Base-by-base conservation (phyloP, 441 rosid species). In the Geranium incanum region DNA sequence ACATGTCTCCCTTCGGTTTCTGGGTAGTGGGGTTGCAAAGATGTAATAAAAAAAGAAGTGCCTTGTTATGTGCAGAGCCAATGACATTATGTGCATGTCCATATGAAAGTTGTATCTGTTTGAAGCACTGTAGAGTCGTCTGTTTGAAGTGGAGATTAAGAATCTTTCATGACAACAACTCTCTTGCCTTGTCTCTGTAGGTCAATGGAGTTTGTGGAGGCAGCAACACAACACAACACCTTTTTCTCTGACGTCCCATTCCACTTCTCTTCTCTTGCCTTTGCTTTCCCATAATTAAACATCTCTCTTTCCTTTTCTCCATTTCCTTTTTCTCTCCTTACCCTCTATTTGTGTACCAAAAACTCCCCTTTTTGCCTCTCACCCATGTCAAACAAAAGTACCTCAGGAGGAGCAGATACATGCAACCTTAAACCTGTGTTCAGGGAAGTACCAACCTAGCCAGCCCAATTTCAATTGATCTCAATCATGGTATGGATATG, bases 281-380 rank as follows among this genome's bases (percentile, higher is more conserved):
- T 82, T 75, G 84, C 87, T 85, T 82, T 83, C 79, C 82, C 84
- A 84, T 81, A 81, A 83, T 76, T 78, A 74, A 84, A 80, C 85
- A 72, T 75, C 48, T 45, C 52, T 45, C 52, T 45, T 38, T 38
- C 6, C 57, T 48, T 70, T 60, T 50, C 15, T 50, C 57, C 57
- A 13, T 50, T 57, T 57, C 63, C 63, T 16, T 57, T 57, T 55
- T 57, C 76, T 75, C 75, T 48, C 79, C 73, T 72, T 55, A 76
- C 37, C 76, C 74, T 18, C 59, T 43, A 66, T 70, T 62, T 72
- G 70, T 69, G 75, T 66, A 68, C 43, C 68, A 57, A 45, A 74
- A 69, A 60, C 68, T 67, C 72, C 37, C 28, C 50, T 18, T 12
- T 36, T 74, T 68, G 75, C 77, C 75, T 33, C 74, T 69, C 76